Base-by-base conservation (phyloP, 225 moss, liverwort and hornwort genomes). In the Antitrichia curtipendula region DNA sequence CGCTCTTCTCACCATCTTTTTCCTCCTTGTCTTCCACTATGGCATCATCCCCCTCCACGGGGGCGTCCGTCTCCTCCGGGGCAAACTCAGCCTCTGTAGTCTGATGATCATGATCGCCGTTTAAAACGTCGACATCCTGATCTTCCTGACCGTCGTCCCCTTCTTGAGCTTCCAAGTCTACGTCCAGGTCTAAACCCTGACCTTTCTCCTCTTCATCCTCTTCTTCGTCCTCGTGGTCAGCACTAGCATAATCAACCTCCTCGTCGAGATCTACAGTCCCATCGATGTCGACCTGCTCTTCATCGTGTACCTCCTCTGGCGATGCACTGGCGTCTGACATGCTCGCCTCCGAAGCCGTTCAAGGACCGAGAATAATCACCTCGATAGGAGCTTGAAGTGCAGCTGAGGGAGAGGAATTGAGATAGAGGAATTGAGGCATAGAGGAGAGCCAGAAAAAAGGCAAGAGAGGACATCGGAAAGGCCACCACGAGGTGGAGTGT, bases 401-500 rank as follows among this genome's bases (percentile, higher is more conserved):
- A 97, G 95, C 97, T 97, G 98, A 97, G 96, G 97, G 95, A 95
- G 89, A 97, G 97, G 93, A 98, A 92, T 94, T 90, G 95, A 95
- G 91, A 93, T 92, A 95, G 97, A 93, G 91, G 94, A 93, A 94
- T 95, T 93, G 96, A 95, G 95, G 93, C 93, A 97, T 91, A 94
- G 94, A 92, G 94, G 94, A 91, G 91, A 95, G 91, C 96, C 95
- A 97, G 94, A 93, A 93, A 31, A 61, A 94, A 94, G 96, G 95
- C 94, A 92, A 94, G 94, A 93, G 95, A 95, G 95, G 95, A 99
- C 97, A 99, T 95, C 87, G 96, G 99, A 99, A 96, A 97, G 95
- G 96, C 96, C 99, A 97, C 98, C 97, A 97, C 95, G 95, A 97
- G 96, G 98, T 96, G 97, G 95, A 90, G 94, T 96, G 97, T 99